These are phyloP conservation scores for Fusarium oligoseptatum DNA, from an alignment of 2,329 filamentous ascomycete species.

Conservation along the genomic window DNA sequence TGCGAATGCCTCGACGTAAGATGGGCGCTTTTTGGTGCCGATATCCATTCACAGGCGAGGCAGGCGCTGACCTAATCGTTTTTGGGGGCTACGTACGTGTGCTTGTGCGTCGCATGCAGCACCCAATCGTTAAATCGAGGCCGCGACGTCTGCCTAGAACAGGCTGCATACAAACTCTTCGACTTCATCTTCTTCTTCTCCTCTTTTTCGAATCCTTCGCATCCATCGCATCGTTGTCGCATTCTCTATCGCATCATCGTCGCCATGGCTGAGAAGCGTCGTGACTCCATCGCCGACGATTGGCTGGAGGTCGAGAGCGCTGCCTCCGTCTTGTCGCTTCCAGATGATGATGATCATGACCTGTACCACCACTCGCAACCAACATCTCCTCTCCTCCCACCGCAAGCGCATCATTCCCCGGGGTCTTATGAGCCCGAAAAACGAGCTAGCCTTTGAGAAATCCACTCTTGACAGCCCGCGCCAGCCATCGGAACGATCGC, in stretches of 20 bases:
- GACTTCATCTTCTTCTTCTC: neutral
- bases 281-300: constrained; percentile 37
- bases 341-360: constrained; percentile 16
- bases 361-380: constrained; percentile 1
- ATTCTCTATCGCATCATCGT: neutral
- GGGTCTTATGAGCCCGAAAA: neutral
- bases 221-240: neutral
- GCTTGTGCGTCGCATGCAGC: neutral
- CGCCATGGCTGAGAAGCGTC: constrained; percentile 16
- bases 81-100: neutral
- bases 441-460: neutral
- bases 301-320: constrained; percentile 40
- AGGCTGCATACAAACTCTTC: constrained; percentile 2
- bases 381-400: constrained; percentile 10
- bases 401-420: neutral
- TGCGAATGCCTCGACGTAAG: neutral
- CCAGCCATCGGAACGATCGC: neutral
- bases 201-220: neutral
- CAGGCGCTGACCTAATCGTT: neutral
- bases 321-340: constrained; percentile 36
- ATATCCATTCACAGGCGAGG: neutral
- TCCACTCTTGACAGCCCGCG: neutral
- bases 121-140: constrained; percentile 1
- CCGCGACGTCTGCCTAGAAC: constrained; percentile 26
- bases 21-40: neutral